Evolutionary conservation across 768 basidiomycete species (phyloP).

Genomic region (Lanmaoa pseudosensibilis): DNA sequence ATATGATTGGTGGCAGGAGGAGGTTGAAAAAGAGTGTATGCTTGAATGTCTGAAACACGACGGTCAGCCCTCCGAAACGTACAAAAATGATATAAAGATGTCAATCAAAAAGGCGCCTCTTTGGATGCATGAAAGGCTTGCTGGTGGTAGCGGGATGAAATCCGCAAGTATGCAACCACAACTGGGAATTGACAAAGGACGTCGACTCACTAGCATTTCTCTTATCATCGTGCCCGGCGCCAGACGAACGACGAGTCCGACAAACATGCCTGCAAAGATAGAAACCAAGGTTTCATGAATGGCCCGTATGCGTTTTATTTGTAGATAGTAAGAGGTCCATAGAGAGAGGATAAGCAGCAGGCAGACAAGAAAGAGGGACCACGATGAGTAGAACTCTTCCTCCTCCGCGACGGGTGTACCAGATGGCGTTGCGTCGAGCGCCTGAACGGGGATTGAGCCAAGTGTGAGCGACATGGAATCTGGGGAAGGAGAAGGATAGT

Average conservation of each 20-base stretch:
- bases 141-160: background rate
- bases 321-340: conserved; percentile 96
- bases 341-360: conserved; percentile 90
- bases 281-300: conserved; percentile 96
- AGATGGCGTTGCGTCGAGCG: conserved; percentile 27
- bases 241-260: conserved; percentile 86
- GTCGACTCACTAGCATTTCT: conserved; percentile 89
- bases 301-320: conserved; percentile 93
- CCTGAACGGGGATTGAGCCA: conserved; percentile 36
- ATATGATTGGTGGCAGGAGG: conserved; percentile 95
- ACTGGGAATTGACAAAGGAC: background rate
- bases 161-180: background rate
- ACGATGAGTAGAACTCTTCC: conserved; percentile 89
- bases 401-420: conserved; percentile 55
- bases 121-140: background rate
- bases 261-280: conserved; percentile 94
- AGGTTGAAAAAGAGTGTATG: conserved; percentile 98
- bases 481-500: background rate
- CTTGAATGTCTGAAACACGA: conserved; percentile 74
- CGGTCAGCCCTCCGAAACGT: conserved; percentile 8
- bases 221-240: conserved; percentile 92
- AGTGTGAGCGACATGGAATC: conserved; percentile 41
- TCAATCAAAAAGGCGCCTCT: background rate
- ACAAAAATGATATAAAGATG: background rate
- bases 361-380: conserved; percentile 93